phyloP scores from a whole-genome alignment of 192 early-diverging fungal species.

The Linderina pennispora region DNA sequence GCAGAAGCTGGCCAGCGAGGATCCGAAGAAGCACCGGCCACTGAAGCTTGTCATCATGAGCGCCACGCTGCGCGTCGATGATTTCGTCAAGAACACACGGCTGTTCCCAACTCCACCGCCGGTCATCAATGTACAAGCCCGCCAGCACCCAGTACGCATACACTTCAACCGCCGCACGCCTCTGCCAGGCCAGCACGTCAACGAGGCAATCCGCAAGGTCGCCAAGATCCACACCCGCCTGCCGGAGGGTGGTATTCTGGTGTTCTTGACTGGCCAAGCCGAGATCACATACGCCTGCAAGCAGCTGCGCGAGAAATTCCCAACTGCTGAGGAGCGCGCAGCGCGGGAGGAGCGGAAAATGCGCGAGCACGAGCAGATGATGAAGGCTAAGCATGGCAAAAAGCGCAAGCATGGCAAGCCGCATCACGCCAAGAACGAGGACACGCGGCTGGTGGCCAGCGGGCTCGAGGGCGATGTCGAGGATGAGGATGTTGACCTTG shows the following conservation, averaged over 20 bases:
- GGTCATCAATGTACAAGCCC: constrained; percentile 85
- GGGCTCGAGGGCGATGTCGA: constrained; percentile 43
- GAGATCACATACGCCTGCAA: constrained; percentile 81
- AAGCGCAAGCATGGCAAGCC: neutral
- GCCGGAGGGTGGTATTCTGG: constrained; percentile 90
- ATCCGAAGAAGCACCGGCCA: constrained; percentile 51
- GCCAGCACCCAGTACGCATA: constrained; percentile 82
- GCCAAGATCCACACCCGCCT: constrained; percentile 88
- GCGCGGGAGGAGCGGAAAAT: constrained; percentile 22
- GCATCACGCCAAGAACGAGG: neutral
- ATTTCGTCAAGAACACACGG: constrained; percentile 80
- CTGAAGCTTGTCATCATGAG: constrained; percentile 98
- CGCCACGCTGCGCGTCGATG: constrained; percentile 94
- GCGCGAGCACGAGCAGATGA: constrained; percentile 8
- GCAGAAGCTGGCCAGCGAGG: constrained; percentile 44
- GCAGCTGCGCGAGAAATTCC: constrained; percentile 68
- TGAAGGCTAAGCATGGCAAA: constrained; percentile 2
- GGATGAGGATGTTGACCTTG: constrained; percentile 49
- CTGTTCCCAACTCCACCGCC: constrained; percentile 77
- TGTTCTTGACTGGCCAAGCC: constrained; percentile 93
- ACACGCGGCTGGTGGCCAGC: constrained; percentile 28
- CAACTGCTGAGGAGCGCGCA: constrained; percentile 37
- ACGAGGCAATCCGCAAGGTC: constrained; percentile 86
- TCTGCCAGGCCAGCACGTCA: constrained; percentile 68
- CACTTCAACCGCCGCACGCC: constrained; percentile 96